Evolutionary conservation across 441 rosid species (phyloP), one percentile per base, ranked within the genome.

Genomic region (Daphne laureola): DNA sequence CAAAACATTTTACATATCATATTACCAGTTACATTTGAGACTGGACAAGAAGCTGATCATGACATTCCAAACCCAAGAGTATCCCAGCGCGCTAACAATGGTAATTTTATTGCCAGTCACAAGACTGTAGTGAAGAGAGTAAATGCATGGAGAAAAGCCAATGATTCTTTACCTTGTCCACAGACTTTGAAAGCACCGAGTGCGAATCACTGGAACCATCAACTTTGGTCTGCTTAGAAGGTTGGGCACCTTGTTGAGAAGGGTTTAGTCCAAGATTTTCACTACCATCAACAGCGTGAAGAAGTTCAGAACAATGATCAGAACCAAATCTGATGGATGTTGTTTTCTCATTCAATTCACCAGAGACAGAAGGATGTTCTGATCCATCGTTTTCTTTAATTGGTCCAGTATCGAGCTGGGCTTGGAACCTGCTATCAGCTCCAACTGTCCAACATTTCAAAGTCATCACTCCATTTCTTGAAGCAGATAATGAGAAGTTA

Each of bases 381-480:
- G 54, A 38, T 13, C 25, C 41, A 12, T 63, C 60, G 54, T 55
- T 53, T 38, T 53, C 65, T 67, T 71, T 75, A 49, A 55, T 62
- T 12, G 72, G 77, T 31, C 58, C 72, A 12, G 61, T 70, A 67
- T 71, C 80, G 31, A 65, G 82, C 71, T 57, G 80, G 2, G 94
- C 90, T 54, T 73, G 86, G 71, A 80, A 86, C 79, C 72, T 86
- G 49, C 75, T 77, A 51, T 72, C 79, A 53, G 74, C 59, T 16
- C 64, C 57, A 41, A 64, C 81, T 78, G 68, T 35, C 45, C 14
- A 46, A 21, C 4, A 56, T 55, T 17, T 38, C 17, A 38, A 16
- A 16, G 12, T 31, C 40, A 53, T 18, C 26, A 54, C 12, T 42
- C 14, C 46, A 31, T 25, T 14, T 31, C 17, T 46, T 26, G 17